Base-by-base conservation (phyloP, 2,329 filamentous ascomycete genomes). In the Ascosphaera aggregata region DNA sequence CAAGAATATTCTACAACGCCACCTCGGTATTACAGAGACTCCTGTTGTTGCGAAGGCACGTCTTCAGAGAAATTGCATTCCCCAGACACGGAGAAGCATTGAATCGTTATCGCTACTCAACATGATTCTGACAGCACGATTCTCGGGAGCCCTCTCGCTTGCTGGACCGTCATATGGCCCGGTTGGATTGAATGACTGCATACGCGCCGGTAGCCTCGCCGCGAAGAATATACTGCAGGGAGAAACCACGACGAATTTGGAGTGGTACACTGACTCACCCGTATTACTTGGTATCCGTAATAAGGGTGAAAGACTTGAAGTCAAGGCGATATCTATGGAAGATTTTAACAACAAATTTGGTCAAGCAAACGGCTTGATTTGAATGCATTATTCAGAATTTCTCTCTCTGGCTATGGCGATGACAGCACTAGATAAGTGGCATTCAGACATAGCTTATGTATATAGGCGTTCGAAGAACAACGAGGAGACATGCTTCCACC, bases 1-100 rank as follows among this genome's bases (percentile, higher is more conserved):
- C 24, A 69, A 70, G 43, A 57, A 63, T 1, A 62, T 91, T 4
- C 61, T 94, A 1, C 59, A 67, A 44, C 68, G 82, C 16, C 85
- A 95, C 50, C 63, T 95, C 3, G 65, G 66, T 42, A 80, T 94
- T 51, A 65, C 59, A 0, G 67, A 70, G 17, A 60, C 69, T 18
- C 74, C 78, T 0, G 62, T 64, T 15, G 62, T 73, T n/a, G 67
- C 68, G 24, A 62, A 69, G 42, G 74, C 73, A 13, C 68, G 67
- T 41, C 48, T 79, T 35, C 64, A 73, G 40, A 60, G 62, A 42
- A 66, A 89, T 44, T 92, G 84, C 52, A 89, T 98, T 46, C 86
- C 89, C 9, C 89, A 98, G 58, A 92, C 54, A 69, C 66, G 1
- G 74, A 93, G 1, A 82, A 82, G 27, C 86, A 95, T 55, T 57